Base-by-base conservation (phyloP, 2,329 filamentous ascomycete genomes). In the Ophidiomyces ophidiicola region DNA sequence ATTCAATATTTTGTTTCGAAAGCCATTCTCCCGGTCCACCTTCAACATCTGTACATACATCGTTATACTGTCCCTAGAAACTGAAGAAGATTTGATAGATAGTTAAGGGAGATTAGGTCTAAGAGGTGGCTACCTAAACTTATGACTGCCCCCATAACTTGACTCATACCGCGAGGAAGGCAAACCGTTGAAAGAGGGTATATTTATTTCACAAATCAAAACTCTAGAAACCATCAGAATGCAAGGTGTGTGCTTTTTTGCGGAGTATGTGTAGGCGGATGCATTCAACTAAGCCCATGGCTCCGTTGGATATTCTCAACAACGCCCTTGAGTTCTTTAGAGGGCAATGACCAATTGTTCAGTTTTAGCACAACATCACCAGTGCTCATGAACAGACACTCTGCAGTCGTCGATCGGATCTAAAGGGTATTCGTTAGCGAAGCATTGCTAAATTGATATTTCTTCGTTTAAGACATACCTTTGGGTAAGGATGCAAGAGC, bases 401-500 rank as follows among this genome's bases (percentile, higher is more conserved):
- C 61, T 8, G 60, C 56, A 28, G 55, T 50, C 14, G 42, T 46
- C 6, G 51, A 50, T 1, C 61, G 60, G 38, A 64, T 50, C 61
- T 64, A 41, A 26, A 34, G 21, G 2, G 25, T 3, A 23, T 49
- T 33, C 49, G 42, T 25, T 11, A 44, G n/a, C 15, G n/a, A 28
- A 25, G 14, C 12, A 8, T 20, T 28, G 6, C n/a, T 20, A 12
- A 5, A 6, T 3, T 17, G 18, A 20, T 15, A 20, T 17, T 6
- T 7, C 12, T 21, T 8, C 15, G 30, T 29, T 26, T 7, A n/a
- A 21, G 41, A 51, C 78, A 63, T 49, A 92, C 76, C 51, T 74
- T 73, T 4, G 87, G 85, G 68, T 84, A 94, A 1, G 84, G 83
- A 63, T 94, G 88, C 42, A 76, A 60, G 46, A 94, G 64, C 66